Base-by-base conservation (phyloP, 139 green algal species). In the Tetradesmus lagerheimii region DNA sequence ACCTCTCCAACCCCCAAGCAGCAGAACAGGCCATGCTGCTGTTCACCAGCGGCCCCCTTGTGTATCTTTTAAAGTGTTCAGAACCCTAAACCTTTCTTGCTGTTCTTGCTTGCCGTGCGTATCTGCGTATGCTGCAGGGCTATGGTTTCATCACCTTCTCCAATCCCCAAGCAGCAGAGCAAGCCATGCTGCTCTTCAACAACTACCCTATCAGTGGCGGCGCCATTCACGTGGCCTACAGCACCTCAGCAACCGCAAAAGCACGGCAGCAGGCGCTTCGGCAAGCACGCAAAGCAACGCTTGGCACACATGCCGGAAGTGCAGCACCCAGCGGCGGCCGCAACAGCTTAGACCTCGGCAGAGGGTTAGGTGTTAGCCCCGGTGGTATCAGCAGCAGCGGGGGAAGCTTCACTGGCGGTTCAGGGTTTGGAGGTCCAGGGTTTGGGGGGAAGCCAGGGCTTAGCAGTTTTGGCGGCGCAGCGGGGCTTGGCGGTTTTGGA, bases 121-220 rank as follows among this genome's bases (percentile, higher is more conserved):
- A n/a, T n/a, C n/a, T n/a, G n/a, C n/a, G n/a, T n/a, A n/a, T n/a
- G n/a, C n/a, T 77, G 43, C 86, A 90, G 75, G 86, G 86, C 29
- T 90, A 90, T 45, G 87, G 87, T 14, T 91, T 91, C 79, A 91
- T 91, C 87, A 91, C 87, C 27, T 91, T 91, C 39, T 76, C 53
- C 79, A 83, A 81, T 43, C 79, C 79, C 2, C 38, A 85, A 20
- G 87, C 87, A 31, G 87, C 87, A 31, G 78, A 91, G 87, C 79
- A 87, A 27, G 87, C 87, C 57, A 91, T 91, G 87, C 87, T 91
- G 57, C 57, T 88, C 6, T 84, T 91, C 57, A 91, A 91, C 79
- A 91, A 91, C 87, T 87, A 87, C 62, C 87, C 87, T 0, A 79
- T 91, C 16, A 78, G 79, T 4, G 87, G 79, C 16, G 87, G 87